Evolutionary conservation across 1,284 basidiomycete genomes (phyloP).

Genomic region (Moesziomyces globuligerus): DNA sequence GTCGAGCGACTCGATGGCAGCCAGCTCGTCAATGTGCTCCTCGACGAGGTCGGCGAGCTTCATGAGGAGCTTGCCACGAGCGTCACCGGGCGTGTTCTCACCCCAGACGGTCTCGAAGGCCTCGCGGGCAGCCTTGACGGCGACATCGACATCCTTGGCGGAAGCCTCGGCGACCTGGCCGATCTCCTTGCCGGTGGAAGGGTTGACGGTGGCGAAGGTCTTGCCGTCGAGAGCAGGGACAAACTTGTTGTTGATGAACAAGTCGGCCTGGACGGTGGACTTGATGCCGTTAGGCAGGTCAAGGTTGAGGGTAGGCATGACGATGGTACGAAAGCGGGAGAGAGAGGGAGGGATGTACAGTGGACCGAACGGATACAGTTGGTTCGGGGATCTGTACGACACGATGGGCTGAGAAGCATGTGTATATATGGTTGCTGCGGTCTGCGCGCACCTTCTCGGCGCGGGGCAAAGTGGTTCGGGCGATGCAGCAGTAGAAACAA

Average conservation of each 20-base stretch:
- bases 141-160: slow-evolving; percentile 62
- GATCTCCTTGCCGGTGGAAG: slow-evolving; percentile 62
- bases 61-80: slow-evolving; percentile 74
- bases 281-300: slow-evolving; percentile 63
- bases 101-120: slow-evolving; percentile 60
- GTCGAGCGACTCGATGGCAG: slow-evolving; percentile 72
- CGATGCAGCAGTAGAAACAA: no score
- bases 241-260: slow-evolving; percentile 65
- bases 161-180: slow-evolving; percentile 61
- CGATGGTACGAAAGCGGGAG: slow-evolving; percentile 2
- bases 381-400: no score
- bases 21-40: slow-evolving; percentile 76
- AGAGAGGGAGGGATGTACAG: not conserved
- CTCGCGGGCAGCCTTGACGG: slow-evolving; percentile 60
- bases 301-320: slow-evolving; percentile 59
- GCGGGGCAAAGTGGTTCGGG: no score
- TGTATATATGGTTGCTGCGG: no score
- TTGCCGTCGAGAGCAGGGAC: slow-evolving; percentile 59
- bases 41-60: slow-evolving; percentile 82
- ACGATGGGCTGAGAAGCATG: no score
- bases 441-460: no score
- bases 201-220: slow-evolving; percentile 63
- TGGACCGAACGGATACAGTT: no score
- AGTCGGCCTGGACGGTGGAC: slow-evolving; percentile 54
- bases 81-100: slow-evolving; percentile 71